phyloP scores from a whole-genome alignment of 805 yeast genomes.

The Ogataea pini region DNA sequence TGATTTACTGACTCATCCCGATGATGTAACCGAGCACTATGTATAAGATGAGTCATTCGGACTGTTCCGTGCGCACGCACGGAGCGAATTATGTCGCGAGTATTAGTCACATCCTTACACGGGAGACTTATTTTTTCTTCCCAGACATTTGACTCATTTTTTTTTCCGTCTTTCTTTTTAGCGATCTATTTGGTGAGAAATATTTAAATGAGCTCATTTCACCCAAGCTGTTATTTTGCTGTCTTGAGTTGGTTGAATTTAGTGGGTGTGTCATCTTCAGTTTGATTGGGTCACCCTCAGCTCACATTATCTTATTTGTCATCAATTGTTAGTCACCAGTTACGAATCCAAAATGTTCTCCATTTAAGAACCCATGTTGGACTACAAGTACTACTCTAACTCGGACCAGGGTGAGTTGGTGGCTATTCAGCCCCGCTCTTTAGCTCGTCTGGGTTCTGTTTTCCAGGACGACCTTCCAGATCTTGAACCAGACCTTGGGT shows the following conservation, averaged over 20 bases:
- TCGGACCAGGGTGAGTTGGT: slow-evolving; percentile 7
- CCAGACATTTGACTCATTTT: slow-evolving; percentile 8
- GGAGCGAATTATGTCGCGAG: neutral
- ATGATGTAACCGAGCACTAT: neutral
- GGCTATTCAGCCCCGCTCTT: slow-evolving; percentile 4
- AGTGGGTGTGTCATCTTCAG: neutral
- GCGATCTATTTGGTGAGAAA: neutral
- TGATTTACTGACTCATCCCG: too few species aligned
- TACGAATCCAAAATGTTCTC: slow-evolving; percentile 3
- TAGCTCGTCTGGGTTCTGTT: slow-evolving; percentile 5
- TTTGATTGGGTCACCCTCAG: neutral
- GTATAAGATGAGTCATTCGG: neutral
- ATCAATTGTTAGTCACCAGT: slow-evolving; percentile 3
- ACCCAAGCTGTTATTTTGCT: neutral
- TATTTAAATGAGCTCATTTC: neutral
- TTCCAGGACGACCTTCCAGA: slow-evolving; percentile 11
- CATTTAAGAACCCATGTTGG: slow-evolving; percentile 5
- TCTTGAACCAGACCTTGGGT: slow-evolving; percentile 6
- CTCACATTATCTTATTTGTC: neutral
- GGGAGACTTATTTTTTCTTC: neutral
- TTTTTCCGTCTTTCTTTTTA: slow-evolving; percentile 3
- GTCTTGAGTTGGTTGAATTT: neutral
- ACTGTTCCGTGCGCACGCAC: neutral
- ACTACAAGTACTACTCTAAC: slow-evolving; percentile 5
- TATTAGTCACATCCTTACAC: slow-evolving; percentile 4